A percentile compares a stretch with the other conserved stretches of the same genome.
phyloP scores from a whole-genome alignment of 2,329 filamentous ascomycete species.

The Colletotrichum neosansevieriae region DNA sequence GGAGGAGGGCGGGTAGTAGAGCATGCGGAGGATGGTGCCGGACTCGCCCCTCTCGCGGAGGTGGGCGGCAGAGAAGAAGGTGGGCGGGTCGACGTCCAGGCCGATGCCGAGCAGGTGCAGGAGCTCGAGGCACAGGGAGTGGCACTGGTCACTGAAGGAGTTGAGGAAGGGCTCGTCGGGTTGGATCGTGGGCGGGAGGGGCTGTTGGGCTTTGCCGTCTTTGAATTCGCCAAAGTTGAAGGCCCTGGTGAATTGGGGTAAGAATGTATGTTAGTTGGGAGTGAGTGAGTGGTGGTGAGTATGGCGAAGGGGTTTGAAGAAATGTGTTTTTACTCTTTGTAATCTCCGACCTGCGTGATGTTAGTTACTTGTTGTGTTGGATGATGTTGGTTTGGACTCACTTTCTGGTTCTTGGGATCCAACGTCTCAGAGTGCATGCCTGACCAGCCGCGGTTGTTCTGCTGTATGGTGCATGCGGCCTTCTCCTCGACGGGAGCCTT shows the following conservation, averaged over 20 bases:
- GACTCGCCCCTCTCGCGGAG: conserved; percentile 58
- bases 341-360: conserved; percentile 76
- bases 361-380: not conserved
- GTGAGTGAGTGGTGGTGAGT: not conserved
- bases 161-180: conserved; percentile 71
- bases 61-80: conserved; percentile 69
- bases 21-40: conserved; percentile 74
- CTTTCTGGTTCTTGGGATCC: conserved; percentile 85
- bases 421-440: conserved; percentile 89
- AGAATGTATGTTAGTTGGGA: not conserved
- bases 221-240: conserved; percentile 91
- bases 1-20: conserved; percentile 75
- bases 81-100: conserved; percentile 67
- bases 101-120: conserved; percentile 83
- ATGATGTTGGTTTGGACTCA: conserved; percentile 51
- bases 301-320: not conserved
- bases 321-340: conserved; percentile 77
- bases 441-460: conserved; percentile 89
- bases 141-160: conserved; percentile 78
- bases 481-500: conserved; percentile 78
- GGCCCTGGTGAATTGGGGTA: conserved; percentile 64
- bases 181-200: conserved; percentile 75
- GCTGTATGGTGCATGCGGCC: conserved; percentile 77
- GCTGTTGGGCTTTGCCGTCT: conserved; percentile 78
- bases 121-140: conserved; percentile 77